Evolutionary conservation across 805 yeast species (phyloP).

Genomic region (Candida ovalis): DNA sequence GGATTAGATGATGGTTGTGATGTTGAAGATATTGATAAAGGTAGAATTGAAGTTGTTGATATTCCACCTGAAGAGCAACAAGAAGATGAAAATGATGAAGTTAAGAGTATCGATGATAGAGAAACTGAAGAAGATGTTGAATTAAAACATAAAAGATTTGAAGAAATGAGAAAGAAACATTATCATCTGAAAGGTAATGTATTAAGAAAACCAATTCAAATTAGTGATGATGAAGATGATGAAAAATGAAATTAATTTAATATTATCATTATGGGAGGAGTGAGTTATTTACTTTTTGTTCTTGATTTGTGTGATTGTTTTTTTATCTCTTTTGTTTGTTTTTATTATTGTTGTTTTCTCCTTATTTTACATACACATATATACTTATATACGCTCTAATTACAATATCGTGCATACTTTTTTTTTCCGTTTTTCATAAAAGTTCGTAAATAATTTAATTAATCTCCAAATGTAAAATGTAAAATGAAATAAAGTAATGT

Average conservation of each 20-base stretch:
- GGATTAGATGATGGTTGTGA: conserved; percentile 27
- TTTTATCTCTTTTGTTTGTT: too few species aligned
- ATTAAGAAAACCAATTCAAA: conserved; percentile 39
- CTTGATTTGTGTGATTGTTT: not conserved
- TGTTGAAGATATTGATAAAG: conserved; percentile 19
- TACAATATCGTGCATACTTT: too few species aligned
- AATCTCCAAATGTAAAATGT: too few species aligned
- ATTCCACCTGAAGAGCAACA: conserved; percentile 25
- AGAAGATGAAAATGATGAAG: conserved; percentile 33
- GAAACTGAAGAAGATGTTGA: conserved; percentile 35
- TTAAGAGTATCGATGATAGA: too few species aligned
- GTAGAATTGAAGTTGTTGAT: conserved; percentile 16
- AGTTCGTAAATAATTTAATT: too few species aligned
- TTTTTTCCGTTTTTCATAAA: too few species aligned
- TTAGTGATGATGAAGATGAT: conserved; percentile 31
- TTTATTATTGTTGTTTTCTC: too few species aligned
- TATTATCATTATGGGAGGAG: not conserved
- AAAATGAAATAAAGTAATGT: too few species aligned
- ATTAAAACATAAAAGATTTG: conserved; percentile 60
- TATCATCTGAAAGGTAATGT: conserved; percentile 58
- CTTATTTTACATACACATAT: too few species aligned
- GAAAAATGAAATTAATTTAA: not conserved
- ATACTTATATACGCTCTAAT: too few species aligned
- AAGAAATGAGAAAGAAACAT: conserved; percentile 75
- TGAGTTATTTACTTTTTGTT: not conserved